phyloP scores from a whole-genome alignment of 495 filamentous ascomycete genomes.

The Hyaloscypha hepaticicola region DNA sequence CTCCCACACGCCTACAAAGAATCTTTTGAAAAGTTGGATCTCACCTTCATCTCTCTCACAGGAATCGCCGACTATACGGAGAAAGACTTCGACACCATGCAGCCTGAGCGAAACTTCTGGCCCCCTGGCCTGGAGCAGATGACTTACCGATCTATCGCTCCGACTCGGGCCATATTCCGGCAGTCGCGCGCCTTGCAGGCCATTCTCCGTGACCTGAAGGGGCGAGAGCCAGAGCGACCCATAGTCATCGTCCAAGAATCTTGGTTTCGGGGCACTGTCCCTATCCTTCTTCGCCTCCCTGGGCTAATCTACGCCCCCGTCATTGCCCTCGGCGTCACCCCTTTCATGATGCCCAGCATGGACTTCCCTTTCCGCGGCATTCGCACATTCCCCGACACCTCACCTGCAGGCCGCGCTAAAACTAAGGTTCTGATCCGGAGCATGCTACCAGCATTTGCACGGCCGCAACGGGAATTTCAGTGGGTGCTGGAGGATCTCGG shows the following conservation, averaged over 20 bases:
- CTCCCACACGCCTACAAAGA: slow-evolving; percentile 1
- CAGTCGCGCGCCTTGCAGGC: slow-evolving; percentile 2
- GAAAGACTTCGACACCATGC: not conserved
- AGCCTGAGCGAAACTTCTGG: not conserved
- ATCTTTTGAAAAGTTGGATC: not conserved
- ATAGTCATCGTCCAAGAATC: not conserved
- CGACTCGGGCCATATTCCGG: not conserved
- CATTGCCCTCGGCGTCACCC: slow-evolving; percentile 3
- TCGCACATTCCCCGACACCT: not conserved
- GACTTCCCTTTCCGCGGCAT: not conserved
- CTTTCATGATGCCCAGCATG: not conserved
- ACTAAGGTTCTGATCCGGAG: not conserved
- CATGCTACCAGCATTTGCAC: not conserved
- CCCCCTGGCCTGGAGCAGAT: slow-evolving; percentile 1
- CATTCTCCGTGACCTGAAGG: not conserved
- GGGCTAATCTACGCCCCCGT: not conserved
- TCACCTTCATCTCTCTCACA: not conserved
- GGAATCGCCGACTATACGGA: not conserved
- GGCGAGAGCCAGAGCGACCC: not conserved
- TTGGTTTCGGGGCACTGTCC: not conserved
- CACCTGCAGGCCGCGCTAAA: not conserved
- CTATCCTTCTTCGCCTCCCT: not conserved
- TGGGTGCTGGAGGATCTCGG: not conserved
- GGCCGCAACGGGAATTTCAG: not conserved
- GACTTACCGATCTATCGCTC: not conserved